Evolutionary conservation across 257 asterid genomes (phyloP), one percentile per base, ranked within the genome.

Genomic region (Ehretia macrophylla): DNA sequence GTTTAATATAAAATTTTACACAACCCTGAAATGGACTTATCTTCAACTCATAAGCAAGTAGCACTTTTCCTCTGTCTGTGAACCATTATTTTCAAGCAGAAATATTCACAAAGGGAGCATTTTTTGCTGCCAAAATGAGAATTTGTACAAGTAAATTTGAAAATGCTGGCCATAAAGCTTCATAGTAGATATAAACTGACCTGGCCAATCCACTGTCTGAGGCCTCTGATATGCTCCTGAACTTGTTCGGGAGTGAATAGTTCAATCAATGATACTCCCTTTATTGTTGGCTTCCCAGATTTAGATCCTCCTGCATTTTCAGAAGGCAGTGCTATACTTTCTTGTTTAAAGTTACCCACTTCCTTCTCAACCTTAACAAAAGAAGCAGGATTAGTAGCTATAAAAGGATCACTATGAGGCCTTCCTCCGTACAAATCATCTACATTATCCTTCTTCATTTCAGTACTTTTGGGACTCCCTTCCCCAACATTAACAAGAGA

Each of bases 181-280:
- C 22, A 49, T 52, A 52, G 17, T 12, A 52, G 6, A 52, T 14
- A 8, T 4, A 20, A 21, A 21, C 90, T 69, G 64, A 89, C 99
- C 96, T 93, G 99, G 76, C 99, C 99, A 52, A 86, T 75, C 99
- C 99, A 93, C 81, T 72, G 90, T 65, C 97, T 76, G 59, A 93
- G 96, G 65, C 99, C 91, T 64, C 23, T 68, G 52, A 93, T 89
- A 72, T 93, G 99, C 72, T 77, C 77, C 59, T 80, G 83, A 62
- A 87, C 92, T 77, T 89, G 88, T 61, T 85, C 97, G 44, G 95
- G 95, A 50, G 97, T 85, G 77, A 93, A 93, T 70, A 93, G 60
- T 63, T 93, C 99, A 46, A 80, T 89, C 89, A 93, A 70, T 16
- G 99, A 93, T 27, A 93, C 99, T 55, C 92, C 99, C 65, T 85